Percentiles rank a stretch among this genome's conserved stretches.
These are phyloP conservation scores for Cystobasidium pallidum DNA, from an alignment of 1,284 basidiomycete genomes.

Conservation along the genomic window DNA sequence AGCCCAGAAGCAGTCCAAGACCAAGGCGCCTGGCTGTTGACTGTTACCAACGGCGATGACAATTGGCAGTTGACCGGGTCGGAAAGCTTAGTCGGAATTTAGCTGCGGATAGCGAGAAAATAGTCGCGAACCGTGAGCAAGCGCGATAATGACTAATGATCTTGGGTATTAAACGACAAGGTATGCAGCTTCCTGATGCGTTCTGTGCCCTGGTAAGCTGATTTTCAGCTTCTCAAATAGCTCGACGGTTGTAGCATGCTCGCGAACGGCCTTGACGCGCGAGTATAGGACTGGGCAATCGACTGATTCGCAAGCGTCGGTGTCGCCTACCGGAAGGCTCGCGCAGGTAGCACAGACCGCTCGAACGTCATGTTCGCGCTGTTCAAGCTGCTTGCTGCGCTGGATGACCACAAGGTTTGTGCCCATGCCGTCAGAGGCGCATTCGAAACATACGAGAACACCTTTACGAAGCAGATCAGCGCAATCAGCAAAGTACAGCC, in stretches of 20 bases:
- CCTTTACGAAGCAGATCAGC: background rate
- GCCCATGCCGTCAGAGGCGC: conserved; percentile 63
- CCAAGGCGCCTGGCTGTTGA: conserved; percentile 9
- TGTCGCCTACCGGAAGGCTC: conserved; percentile 64
- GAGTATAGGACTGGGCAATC: conserved; percentile 83
- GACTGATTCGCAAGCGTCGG: conserved; percentile 73
- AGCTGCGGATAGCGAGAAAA: background rate
- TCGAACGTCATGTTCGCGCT: conserved; percentile 65
- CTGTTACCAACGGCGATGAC: background rate
- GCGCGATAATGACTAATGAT: no score
- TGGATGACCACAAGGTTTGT: conserved; percentile 67
- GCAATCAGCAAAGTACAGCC: background rate
- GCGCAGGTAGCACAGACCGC: conserved; percentile 73
- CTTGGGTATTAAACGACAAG: conserved; percentile 44
- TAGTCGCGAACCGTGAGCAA: no score
- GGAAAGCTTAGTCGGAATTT: conserved; percentile 2
- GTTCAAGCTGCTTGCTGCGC: conserved; percentile 66
- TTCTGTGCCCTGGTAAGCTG: background rate
- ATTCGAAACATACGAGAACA: conserved; percentile 65
- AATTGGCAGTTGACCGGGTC: conserved; percentile 12
- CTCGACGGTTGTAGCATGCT: conserved; percentile 58
- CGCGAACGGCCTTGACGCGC: conserved; percentile 67
- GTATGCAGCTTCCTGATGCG: conserved; percentile 18
- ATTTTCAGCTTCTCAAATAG: conserved; percentile 1
- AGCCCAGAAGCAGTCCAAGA: background rate